Evolutionary conservation across 257 asterid species (phyloP).

Genomic region (Capsicum baccatum): DNA sequence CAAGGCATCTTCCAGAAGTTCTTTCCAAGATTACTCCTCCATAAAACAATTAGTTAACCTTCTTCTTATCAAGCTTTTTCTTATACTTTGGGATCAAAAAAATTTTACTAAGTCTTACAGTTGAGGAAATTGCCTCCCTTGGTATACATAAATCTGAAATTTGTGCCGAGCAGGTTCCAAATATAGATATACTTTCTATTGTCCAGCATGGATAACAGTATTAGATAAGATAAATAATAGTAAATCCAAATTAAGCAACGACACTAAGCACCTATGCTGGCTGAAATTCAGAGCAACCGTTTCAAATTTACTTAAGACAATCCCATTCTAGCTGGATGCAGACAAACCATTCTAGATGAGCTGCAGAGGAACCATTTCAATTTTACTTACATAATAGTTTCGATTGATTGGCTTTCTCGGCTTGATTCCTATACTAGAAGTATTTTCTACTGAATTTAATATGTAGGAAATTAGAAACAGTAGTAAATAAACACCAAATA

Average conservation of each 20-base stretch:
- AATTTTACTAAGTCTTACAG: not conserved
- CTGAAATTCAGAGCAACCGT: not conserved
- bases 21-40: not conserved
- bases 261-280: slow-evolving; percentile 5
- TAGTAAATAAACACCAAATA: slow-evolving; percentile 20
- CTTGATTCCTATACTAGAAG: not conserved
- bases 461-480: slow-evolving; percentile 15
- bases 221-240: not conserved
- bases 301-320: not conserved
- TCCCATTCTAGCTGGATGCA: slow-evolving; percentile 1
- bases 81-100: slow-evolving; percentile 15
- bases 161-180: not conserved
- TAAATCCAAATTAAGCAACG: not conserved
- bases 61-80: slow-evolving; percentile 12
- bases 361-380: slow-evolving; percentile 1
- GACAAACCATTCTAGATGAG: not conserved
- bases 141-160: not conserved
- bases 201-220: not conserved
- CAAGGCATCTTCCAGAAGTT: not conserved
- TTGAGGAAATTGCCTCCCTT: slow-evolving; percentile 2
- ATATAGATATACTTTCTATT: not conserved
- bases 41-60: slow-evolving; percentile 6
- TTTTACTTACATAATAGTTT: not conserved
- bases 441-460: not conserved
- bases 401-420: not conserved